A percentile compares a stretch with the other conserved stretches of the same genome.
phyloP scores from a whole-genome alignment of 2,329 filamentous ascomycete genomes.

The Aureobasidium lini region DNA sequence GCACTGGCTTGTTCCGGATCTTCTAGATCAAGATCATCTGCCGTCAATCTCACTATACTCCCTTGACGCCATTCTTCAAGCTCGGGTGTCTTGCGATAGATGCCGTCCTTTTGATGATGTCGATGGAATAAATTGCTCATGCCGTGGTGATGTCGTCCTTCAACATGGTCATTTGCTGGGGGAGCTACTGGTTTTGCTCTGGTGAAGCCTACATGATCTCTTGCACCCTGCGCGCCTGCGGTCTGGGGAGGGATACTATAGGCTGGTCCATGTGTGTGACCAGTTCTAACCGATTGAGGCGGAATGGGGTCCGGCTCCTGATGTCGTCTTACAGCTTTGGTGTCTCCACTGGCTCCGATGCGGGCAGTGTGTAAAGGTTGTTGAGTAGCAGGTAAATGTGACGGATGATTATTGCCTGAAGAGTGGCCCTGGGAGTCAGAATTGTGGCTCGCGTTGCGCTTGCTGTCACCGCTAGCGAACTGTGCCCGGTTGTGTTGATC shows the following conservation, averaged over 20 bases:
- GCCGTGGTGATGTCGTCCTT: slow-evolving; percentile 23
- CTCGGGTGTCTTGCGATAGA: slow-evolving; percentile 48
- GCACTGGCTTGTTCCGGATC: background rate
- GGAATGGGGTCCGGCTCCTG: slow-evolving; percentile 30
- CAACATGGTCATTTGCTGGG: slow-evolving; percentile 17
- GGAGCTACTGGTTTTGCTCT: slow-evolving; percentile 20
- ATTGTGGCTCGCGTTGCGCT: background rate
- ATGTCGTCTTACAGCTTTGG: slow-evolving; percentile 27
- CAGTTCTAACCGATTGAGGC: slow-evolving; percentile 22
- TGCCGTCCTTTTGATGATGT: slow-evolving; percentile 37
- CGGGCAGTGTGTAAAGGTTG: slow-evolving; percentile 33
- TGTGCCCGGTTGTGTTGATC: background rate
- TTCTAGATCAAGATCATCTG: slow-evolving; percentile 38
- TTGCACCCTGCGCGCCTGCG: slow-evolving; percentile 27
- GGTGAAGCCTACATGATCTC: slow-evolving; percentile 36
- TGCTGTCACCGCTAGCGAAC: background rate
- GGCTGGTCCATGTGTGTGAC: slow-evolving; percentile 20
- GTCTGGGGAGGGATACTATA: slow-evolving; percentile 32
- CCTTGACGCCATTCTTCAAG: slow-evolving; percentile 49
- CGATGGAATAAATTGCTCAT: slow-evolving; percentile 33
- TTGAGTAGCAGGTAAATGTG: slow-evolving; percentile 23
- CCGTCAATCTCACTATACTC: slow-evolving; percentile 31
- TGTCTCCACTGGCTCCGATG: slow-evolving; percentile 27
- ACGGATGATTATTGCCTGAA: slow-evolving; percentile 6
- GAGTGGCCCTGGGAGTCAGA: slow-evolving; percentile 6